Evolutionary conservation across 2,329 filamentous ascomycete genomes (phyloP), one percentile per base, ranked within the genome.

Genomic region (Simplicillium sp.): DNA sequence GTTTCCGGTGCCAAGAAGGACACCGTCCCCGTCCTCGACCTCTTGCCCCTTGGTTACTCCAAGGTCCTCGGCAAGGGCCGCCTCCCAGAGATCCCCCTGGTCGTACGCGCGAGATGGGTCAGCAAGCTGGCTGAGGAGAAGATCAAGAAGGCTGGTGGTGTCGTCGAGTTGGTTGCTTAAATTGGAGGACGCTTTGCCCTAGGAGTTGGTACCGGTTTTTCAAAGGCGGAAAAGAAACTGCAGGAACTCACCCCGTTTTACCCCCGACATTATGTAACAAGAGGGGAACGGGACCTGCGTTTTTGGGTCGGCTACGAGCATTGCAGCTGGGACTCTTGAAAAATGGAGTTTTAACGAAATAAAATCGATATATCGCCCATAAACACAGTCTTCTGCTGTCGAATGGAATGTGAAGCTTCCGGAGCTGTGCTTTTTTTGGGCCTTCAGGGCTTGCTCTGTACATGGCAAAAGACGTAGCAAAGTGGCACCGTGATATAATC

Each of bases 51-150:
- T 69, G 92, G 94, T 58, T 98, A 97, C 82, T 86, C 88, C 65
- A 98, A 98, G 78, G 82, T 98, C 55, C 85, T 98, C 65, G 94
- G 92, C 68, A 98, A 98, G 82, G 92, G 92, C 70, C 83, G 90
- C 64, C 76, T 97, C 60, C 90, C 92, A 61, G 76, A 90, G 63
- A 80, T 97, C 61, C 92, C 92, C 55, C 70, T 98, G 60, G 87
- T 98, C 61, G 89, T 98, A 55, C 87, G 87, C 65, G 90, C 92
- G 57, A 78, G 92, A 67, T 97, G 88, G 77, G 86, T 98, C 71
- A 88, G 82, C 78, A 84, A 85, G 67, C 82, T 95, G 68, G 92
- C 92, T 55, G 92, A 98, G 84, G 78, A 87, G 75, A 98, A 98
- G 85, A 96, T 98, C 73, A 94, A 86, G 67, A 87, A 92, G 70